A percentile compares a stretch with the other conserved stretches of the same genome.
Conservation (phyloP, 2,329 filamentous ascomycete genomes). For the Proliferodiscus dingleyae region DNA sequence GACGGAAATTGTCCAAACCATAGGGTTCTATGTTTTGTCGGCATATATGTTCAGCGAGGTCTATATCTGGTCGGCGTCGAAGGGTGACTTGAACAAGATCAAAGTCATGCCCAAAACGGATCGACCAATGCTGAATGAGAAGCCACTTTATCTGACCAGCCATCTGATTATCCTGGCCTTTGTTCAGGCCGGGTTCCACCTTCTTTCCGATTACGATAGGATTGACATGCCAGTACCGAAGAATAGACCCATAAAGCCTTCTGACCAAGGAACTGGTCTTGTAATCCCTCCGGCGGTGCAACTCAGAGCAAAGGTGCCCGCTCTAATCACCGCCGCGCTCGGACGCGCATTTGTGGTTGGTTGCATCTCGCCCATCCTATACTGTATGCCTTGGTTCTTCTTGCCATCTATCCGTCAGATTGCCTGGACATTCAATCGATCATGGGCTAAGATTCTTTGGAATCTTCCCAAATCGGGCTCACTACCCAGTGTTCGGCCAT, state of each 20-base stretch:
- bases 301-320: conserved; percentile 33
- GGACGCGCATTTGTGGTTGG: conserved; percentile 36
- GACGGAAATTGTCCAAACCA: conserved; percentile 58
- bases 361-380: conserved; percentile 35
- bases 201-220: conserved; percentile 69
- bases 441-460: conserved; percentile 67
- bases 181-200: conserved; percentile 64
- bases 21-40: conserved; percentile 72
- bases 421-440: conserved; percentile 66
- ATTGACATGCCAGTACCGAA: conserved; percentile 38
- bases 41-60: conserved; percentile 75
- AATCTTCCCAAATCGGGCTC: conserved; percentile 69
- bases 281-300: conserved; percentile 34
- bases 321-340: conserved; percentile 30
- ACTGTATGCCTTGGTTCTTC: conserved; percentile 45
- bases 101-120: conserved; percentile 65
- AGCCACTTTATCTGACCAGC: conserved; percentile 72
- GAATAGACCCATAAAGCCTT: conserved; percentile 25
- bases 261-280: conserved; percentile 35
- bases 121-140: conserved; percentile 76
- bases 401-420: conserved; percentile 61
- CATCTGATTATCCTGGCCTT: conserved; percentile 65
- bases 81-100: conserved; percentile 64
- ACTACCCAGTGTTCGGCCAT: conserved; percentile 53
- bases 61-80: conserved; percentile 67